These are phyloP conservation scores for Trypanosoma caninum DNA, from an alignment of 208 protist species.

Conservation along the genomic window DNA sequence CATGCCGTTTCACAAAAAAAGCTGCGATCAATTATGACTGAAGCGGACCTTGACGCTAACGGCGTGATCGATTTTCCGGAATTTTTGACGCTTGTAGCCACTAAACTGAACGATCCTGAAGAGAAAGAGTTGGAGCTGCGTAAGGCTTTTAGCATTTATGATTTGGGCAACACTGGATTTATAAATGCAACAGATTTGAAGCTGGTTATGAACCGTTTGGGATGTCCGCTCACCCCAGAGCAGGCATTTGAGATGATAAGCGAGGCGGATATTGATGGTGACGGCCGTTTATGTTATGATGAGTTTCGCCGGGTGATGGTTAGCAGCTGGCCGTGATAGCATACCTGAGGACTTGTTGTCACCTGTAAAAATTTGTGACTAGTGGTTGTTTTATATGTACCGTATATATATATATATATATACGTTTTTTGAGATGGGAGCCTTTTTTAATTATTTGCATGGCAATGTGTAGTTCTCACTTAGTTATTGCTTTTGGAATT, in stretches of 20 bases:
- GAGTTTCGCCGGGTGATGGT: conserved; percentile 88
- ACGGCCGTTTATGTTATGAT: conserved; percentile 85
- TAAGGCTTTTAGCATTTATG: conserved; percentile 93
- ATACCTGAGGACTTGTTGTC: conserved; percentile 1
- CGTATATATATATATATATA: conserved; percentile 7
- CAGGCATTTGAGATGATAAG: conserved; percentile 93
- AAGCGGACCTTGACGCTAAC: conserved; percentile 97
- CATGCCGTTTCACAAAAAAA: conserved; percentile 93
- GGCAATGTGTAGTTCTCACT: background rate
- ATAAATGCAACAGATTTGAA: conserved; percentile 90
- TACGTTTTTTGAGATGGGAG: too few relatives aligned
- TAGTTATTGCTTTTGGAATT: background rate
- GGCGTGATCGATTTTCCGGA: conserved; percentile 98
- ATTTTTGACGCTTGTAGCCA: conserved; percentile 89
- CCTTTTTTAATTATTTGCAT: conserved; percentile 2
- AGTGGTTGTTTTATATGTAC: background rate
- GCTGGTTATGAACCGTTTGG: conserved; percentile 92
- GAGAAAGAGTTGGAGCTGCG: conserved; percentile 92
- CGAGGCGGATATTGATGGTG: conserved; percentile 86
- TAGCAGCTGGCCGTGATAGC: conserved; percentile 25
- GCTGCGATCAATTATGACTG: conserved; percentile 95
- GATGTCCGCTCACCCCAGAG: conserved; percentile 87
- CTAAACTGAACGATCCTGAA: conserved; percentile 83
- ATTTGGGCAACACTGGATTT: conserved; percentile 93
- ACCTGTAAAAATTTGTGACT: background rate